Base-by-base conservation (phyloP, 2,329 filamentous ascomycete genomes). In the Claviceps cyperi region DNA sequence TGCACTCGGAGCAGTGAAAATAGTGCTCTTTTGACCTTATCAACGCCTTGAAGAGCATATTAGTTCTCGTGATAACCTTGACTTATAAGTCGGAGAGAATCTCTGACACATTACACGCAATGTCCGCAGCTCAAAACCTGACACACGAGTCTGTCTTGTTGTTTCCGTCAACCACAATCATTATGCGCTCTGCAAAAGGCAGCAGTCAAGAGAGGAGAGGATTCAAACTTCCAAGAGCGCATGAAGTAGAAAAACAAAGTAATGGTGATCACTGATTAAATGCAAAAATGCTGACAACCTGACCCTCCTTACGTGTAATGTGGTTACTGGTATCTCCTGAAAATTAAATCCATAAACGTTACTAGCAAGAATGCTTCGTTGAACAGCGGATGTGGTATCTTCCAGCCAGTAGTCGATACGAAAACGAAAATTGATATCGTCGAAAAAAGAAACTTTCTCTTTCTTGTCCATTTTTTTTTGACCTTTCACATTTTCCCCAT, bases 361-460 rank as follows among this genome's bases (percentile, higher is more conserved):
- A 44, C 39, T 15, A 21, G 21, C 40, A 49, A 15, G 1, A 32
- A 36, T 47, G 50, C 43, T 39, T 43, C 21, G 14, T 38, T 28
- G 21, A 52, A 43, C 35, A 19, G 28, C 9, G n/a, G 4, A 28
- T 28, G 40, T 52, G 48, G 51, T 51, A 51, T 53, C 49, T 47
- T 47, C 36, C 39, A 19, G 40, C 46, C 47, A 37, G 41, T 48
- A 46, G 28, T 41, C 4, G n/a, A 48, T 22, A 5, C 37, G 5
- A 28, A 8, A 28, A 48, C 28, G 37, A 7, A 37, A n/a, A 35
- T n/a, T 35, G 43, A 19, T 45, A 14, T 35, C 19, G 14, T 32
- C 9, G 2, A 44, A 17, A 32, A 28, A n/a, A 3, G 17, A n/a
- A 44, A 13, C 7, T 24, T 15, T 44, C n/a, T n/a, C 7, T 4